Base-by-base conservation (phyloP, 805 yeast species). In the Yamadazyma insecticola region DNA sequence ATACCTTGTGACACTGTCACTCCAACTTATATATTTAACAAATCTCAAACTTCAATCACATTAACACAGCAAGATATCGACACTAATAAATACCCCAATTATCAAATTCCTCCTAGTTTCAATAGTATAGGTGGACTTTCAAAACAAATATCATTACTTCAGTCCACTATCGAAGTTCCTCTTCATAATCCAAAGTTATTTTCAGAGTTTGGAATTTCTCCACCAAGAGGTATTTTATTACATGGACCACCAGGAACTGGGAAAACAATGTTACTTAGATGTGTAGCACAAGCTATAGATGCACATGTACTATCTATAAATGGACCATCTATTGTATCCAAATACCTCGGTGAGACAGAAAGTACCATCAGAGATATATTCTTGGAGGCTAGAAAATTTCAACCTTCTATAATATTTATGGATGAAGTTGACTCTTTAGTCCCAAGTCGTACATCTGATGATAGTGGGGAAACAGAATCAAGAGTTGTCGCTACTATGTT, bases 171-270 rank as follows among this genome's bases (percentile, higher is more conserved):
- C 6, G 83, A 83, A 32, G 64, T 90, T 2, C 97, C 99, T 0
- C 65, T 92, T 16, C 76, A 79, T 37, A 76, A 76, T 35, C 95
- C 97, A 0, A 69, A 72, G 5, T 57, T 87, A 19, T 90, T 89
- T 47, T 68, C 79, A 6, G 77, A 83, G 33, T 92, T 90, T 61
- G 88, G 90, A n/a, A 81, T 88, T 13, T 70, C 81, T 6, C 97
- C 98, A 6, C 96, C 96, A 10, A 67, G 96, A 35, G 98, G 98
- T 21, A 77, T 90, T n/a, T 60, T 90, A 11, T 58, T 90, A 9
- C 95, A 90, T 59, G 98, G 98, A 0, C 95, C 97, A 3, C 92
- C 97, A 2, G 98, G 98, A 3, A 90, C 97, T 0, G 98, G 98
- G 30, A 90, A 90, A 53, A 84, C 97, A 1, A 76, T 89, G 86